A percentile compares a stretch with the other conserved stretches of the same genome.
These are phyloP conservation scores for Scedosporium dehoogii DNA, from an alignment of 2,329 filamentous ascomycete species.

Conservation along the genomic window DNA sequence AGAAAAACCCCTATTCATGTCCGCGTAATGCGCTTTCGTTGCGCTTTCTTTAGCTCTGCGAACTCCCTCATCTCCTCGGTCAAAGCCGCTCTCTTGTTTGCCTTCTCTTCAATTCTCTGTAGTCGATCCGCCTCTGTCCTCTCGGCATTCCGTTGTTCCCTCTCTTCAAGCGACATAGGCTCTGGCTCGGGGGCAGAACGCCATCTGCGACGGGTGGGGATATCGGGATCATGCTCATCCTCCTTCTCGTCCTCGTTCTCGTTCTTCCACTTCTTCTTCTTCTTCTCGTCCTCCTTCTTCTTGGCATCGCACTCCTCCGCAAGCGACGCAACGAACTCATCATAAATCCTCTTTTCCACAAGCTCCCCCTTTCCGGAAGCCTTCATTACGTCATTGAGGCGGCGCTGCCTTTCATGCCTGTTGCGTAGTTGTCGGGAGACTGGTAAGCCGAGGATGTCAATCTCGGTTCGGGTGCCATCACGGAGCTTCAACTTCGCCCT, in stretches of 20 bases:
- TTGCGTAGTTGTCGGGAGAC: not conserved
- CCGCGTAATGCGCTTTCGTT: not conserved
- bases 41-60: not conserved
- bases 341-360: not conserved
- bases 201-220: not conserved
- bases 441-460: not conserved
- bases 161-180: not conserved
- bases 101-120: not conserved
- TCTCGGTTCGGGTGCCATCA: not conserved
- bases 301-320: not conserved
- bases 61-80: not conserved
- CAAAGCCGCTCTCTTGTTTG: not conserved
- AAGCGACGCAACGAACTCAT: not conserved
- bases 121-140: not conserved
- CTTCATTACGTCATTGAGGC: not conserved
- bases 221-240: not conserved
- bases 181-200: not conserved
- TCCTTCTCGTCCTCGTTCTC: not conserved
- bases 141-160: not conserved
- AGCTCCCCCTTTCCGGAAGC: not conserved
- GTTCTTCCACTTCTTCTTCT: not conserved
- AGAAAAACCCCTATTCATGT: not conserved
- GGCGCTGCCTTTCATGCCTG: not conserved
- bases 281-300: not conserved
- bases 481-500: not conserved